These are phyloP conservation scores for Trichosporon faecale DNA, from an alignment of 1,284 basidiomycete genomes.

Conservation along the genomic window DNA sequence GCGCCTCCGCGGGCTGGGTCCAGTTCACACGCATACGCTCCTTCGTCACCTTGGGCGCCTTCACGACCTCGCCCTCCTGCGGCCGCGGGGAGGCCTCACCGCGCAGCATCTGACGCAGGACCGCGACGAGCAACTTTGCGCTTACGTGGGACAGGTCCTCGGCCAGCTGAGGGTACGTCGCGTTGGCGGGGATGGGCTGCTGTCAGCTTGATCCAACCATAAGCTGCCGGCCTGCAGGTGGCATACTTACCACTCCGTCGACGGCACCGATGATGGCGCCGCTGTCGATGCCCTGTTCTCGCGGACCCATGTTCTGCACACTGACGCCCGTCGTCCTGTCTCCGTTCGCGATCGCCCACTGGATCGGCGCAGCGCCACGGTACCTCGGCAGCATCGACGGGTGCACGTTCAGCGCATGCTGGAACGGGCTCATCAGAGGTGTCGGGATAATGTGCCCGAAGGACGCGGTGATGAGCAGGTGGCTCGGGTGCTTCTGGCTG, in stretches of 20 bases:
- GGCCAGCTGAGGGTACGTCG: conserved; percentile 61
- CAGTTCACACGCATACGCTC: conserved; percentile 62
- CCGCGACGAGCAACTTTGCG: conserved; percentile 66
- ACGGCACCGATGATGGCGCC: conserved; percentile 50
- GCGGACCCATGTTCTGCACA: conserved; percentile 54
- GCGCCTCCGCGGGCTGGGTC: conserved; percentile 58
- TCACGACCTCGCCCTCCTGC: conserved; percentile 56
- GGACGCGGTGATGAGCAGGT: conserved; percentile 81
- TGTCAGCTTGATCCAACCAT: not conserved
- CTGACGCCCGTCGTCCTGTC: conserved; percentile 66
- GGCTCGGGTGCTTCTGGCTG: conserved; percentile 50
- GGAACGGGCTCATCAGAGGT: conserved; percentile 65
- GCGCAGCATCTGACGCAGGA: conserved; percentile 63
- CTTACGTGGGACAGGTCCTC: conserved; percentile 64
- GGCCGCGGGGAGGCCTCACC: conserved; percentile 57
- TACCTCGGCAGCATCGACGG: conserved; percentile 85
- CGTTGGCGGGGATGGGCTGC: conserved; percentile 56
- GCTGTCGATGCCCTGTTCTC: conserved; percentile 49
- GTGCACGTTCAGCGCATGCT: conserved; percentile 81
- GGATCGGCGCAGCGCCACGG: conserved; percentile 88
- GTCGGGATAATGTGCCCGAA: conserved; percentile 84
- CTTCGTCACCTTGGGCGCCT: conserved; percentile 64
- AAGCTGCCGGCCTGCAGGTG: not conserved
- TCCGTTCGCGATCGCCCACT: conserved; percentile 70
- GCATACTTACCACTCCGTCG: conserved; percentile 42